A percentile compares a stretch with the other conserved stretches of the same genome.
phyloP scores from a whole-genome alignment of 2,329 filamentous ascomycete genomes.

The Diaporthe capsici region DNA sequence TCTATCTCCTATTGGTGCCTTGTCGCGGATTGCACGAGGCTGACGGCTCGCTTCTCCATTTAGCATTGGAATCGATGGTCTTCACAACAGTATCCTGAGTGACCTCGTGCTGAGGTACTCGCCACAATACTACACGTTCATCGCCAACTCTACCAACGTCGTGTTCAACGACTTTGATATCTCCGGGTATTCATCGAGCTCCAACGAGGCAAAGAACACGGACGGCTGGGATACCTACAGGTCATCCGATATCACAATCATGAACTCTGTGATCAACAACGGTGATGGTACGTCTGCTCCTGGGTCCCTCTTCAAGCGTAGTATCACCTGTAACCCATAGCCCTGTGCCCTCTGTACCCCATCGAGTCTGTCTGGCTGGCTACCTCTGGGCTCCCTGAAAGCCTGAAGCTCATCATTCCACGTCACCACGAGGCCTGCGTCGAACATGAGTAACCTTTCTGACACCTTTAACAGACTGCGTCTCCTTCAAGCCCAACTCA shows the following conservation, averaged over 20 bases:
- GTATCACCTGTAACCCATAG: too few species aligned
- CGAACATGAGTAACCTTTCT: neutral
- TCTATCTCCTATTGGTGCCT: neutral
- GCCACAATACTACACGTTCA: constrained; percentile 70
- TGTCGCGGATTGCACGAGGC: neutral
- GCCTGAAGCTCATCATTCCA: neutral
- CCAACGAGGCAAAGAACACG: constrained; percentile 73
- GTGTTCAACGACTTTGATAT: constrained; percentile 75
- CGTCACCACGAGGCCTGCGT: neutral
- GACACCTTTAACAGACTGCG: constrained; percentile 62
- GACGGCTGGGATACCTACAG: constrained; percentile 74
- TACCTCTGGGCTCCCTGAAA: too few species aligned
- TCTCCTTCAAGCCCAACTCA: constrained; percentile 82
- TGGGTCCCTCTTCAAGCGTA: neutral
- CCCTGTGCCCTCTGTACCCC: neutral
- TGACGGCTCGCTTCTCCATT: neutral
- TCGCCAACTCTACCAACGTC: constrained; percentile 73
- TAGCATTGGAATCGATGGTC: constrained; percentile 68
- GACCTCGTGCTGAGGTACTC: constrained; percentile 71
- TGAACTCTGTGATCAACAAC: constrained; percentile 75
- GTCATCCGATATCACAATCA: constrained; percentile 71
- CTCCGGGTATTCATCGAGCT: constrained; percentile 64
- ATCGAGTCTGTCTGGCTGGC: neutral
- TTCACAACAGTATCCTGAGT: constrained; percentile 68
- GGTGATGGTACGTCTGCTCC: constrained; percentile 62